Evolutionary conservation across 352 stramenopile genomes (phyloP), one percentile per base, ranked within the genome.

Genomic region (Globisporangium splendens): DNA sequence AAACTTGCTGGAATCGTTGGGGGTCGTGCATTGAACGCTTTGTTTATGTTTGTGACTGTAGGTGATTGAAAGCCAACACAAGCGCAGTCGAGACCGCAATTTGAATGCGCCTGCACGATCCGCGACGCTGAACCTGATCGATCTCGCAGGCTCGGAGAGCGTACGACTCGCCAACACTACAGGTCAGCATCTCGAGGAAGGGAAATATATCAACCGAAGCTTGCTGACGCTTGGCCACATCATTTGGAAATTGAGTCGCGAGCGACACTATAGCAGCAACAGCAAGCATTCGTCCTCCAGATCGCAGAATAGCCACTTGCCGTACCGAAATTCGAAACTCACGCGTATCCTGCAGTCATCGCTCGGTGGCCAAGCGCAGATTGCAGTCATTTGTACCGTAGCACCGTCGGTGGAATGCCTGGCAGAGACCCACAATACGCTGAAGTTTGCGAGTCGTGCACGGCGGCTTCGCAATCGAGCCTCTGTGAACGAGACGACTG

Each of bases 321-420:
- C 97, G 66, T 99, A 98, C 69, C 91, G 97, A 54, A 98, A 99
- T 76, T 98, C 90, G 3, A 99, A 99, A 73, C 76, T 99, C 55
- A 99, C 97, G 43, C 84, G 96, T 17, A 97, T 99, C 63, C 68
- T 99, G 3, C 96, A 99, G 76, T 95, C 96, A 6, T 97, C 93
- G 13, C 76, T 99, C 13, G 93, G 88, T 20, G 96, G 96, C 10
- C 97, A 98, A 71, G 94, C 95, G 39, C 83, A 95, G 43, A 98
- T 99, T 69, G 94, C 96, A n/a, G 89, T 99, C 43, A 91, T 99
- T 62, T 98, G 94, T 53, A 99, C 96, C 61, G 89, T 96, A 17
- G 98, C 96, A 7, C 92, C 96, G 15, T 97, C 93, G 0, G 89
- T 97, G 46, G 76, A 95, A 14, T 98, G 97, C 61, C 71, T 98